Conservation (phyloP, 176 grass and related monocot species). For the Phoenix roebelenii region DNA sequence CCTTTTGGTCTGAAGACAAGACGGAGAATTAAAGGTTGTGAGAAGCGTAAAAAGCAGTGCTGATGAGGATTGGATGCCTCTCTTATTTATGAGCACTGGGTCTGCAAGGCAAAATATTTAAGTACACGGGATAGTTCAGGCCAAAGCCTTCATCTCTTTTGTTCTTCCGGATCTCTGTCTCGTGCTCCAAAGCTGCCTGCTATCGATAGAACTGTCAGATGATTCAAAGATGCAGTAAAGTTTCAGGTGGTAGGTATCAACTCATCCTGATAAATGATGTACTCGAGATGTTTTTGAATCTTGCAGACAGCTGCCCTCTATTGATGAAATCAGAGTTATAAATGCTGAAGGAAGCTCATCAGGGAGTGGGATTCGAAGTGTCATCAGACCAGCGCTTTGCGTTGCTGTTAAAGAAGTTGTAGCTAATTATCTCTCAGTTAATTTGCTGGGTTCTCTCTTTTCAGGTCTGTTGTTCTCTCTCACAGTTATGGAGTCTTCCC, state of each 20-base stretch:
- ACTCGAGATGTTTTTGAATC: neutral
- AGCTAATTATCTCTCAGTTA: neutral
- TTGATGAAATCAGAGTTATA: no score
- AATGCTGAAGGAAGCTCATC: no score
- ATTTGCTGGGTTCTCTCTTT: neutral
- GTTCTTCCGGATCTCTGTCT: neutral
- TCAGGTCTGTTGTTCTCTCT: constrained; percentile 2
- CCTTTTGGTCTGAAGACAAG: neutral
- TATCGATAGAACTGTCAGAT: neutral
- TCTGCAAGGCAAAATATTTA: neutral
- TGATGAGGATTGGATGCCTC: neutral
- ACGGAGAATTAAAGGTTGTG: neutral
- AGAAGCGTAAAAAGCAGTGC: neutral
- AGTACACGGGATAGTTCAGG: neutral
- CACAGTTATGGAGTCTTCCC: constrained; percentile 43
- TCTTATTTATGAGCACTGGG: neutral
- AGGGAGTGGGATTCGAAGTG: no score
- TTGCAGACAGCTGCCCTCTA: no score
- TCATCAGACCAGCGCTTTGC: neutral
- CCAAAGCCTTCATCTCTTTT: neutral
- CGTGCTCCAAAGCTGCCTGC: neutral
- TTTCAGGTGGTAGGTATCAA: neutral
- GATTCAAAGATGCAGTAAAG: neutral
- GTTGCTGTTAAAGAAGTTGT: constrained; percentile 1
- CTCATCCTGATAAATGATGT: neutral